Evolutionary conservation across 495 filamentous ascomycete genomes (phyloP), one percentile per base, ranked within the genome.

Genomic region (Penicillium bovifimosum): DNA sequence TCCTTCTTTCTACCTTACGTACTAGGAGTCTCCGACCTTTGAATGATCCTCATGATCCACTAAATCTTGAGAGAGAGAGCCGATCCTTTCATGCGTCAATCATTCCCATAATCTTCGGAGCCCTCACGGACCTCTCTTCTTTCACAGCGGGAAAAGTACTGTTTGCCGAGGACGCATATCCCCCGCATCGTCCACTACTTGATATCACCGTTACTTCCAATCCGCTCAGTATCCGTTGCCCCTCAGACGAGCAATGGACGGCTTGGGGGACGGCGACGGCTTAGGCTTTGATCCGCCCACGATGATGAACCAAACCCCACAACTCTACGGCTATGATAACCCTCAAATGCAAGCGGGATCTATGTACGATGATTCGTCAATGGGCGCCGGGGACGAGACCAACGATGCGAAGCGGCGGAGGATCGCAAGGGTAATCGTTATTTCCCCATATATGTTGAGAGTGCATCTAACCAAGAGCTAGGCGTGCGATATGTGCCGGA

Each of bases 401-500:
- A 85, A 85, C 58, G 73, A 96, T 64, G 81, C 90, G 13, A 98
- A 98, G 76, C 79, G 93, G 69, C 81, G 93, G 70, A 83, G 93
- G 56, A 98, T 98, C 59, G 91, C 93, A 26, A 83, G 91, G 76
- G 88, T 91, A 74, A 41, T 18, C 28, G 24, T 16, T 43, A 13
- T 13, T 16, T 11, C 6, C 6, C n/a, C 46, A 3, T 8, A 28
- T 0, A n/a, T 39, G 14, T 20, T 16, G 20, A 14, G 26, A 10
- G 13, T 18, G 9, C 13, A 9, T 31, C 46, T 58, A 36, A 58
- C 35, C 14, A 34, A 11, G 26, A 31, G 14, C 34, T 66, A 92
- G 88, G 93, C 93, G 44, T 98, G 93, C 76, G 93, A 98, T 65
- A 96, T 96, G 92, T 98, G 93, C 65, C 83, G 93, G 56, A 96